Evolutionary conservation across 2,329 filamentous ascomycete genomes (phyloP).

Genomic region (Aureobasidium namibiae): DNA sequence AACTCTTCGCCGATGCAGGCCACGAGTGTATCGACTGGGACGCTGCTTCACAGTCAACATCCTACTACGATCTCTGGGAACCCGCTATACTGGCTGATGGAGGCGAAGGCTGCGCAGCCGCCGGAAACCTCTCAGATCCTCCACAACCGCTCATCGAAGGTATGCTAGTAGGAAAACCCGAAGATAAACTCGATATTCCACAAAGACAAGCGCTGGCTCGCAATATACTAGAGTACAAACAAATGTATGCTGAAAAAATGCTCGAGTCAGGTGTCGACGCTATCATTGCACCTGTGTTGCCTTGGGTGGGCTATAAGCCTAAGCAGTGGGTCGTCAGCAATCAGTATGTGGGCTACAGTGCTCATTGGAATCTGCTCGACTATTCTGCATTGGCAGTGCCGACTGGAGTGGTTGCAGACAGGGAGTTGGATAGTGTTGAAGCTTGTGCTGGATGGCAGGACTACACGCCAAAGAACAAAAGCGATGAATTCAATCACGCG

Average conservation of each 20-base stretch:
- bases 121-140: not conserved
- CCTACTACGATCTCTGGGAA: constrained; percentile 3
- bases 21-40: constrained; percentile 8
- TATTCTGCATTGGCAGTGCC: constrained; percentile 44
- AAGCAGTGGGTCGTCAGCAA: constrained; percentile 37
- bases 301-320: constrained; percentile 43
- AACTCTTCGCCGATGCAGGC: not conserved
- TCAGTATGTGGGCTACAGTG: constrained; percentile 57
- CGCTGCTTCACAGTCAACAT: not conserved
- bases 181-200: constrained; percentile 34
- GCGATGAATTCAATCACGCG: not conserved
- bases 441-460: not conserved
- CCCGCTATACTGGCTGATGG: constrained; percentile 4
- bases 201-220: constrained; percentile 35
- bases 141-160: constrained; percentile 5
- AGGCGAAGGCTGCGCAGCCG: constrained; percentile 1
- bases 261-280: constrained; percentile 48
- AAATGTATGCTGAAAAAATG: not conserved
- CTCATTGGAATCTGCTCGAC: constrained; percentile 23
- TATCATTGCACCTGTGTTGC: constrained; percentile 52
- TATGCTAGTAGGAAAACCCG: constrained; percentile 35
- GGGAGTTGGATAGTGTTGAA: not conserved
- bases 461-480: not conserved
- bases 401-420: constrained; percentile 1
- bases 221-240: constrained; percentile 2